A percentile compares a stretch with the other conserved stretches of the same genome.
Evolutionary conservation across 495 filamentous ascomycete species (phyloP).

Genomic region (Daldinia bambusicola): DNA sequence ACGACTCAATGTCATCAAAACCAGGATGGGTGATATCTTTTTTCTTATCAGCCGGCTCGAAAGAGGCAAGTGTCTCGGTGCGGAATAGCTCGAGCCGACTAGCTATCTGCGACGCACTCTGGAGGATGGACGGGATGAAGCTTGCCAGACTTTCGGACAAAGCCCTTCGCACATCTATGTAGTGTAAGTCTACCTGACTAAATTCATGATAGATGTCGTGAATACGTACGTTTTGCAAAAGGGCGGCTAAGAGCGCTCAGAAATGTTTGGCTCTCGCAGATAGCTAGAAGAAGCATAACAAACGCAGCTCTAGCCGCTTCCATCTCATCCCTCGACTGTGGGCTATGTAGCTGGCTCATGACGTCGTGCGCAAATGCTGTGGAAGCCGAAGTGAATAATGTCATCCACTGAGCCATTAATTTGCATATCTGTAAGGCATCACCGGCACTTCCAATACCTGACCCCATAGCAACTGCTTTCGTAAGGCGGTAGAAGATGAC

Average conservation of each 20-base stretch:
- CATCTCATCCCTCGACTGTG: slow-evolving; percentile 59
- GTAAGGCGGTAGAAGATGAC: slow-evolving; percentile 63
- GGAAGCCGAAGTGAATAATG: slow-evolving; percentile 54
- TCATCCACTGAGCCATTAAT: slow-evolving; percentile 56
- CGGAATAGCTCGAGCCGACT: slow-evolving; percentile 62
- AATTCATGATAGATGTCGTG: slow-evolving; percentile 32
- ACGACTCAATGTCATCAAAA: slow-evolving; percentile 60
- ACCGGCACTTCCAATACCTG: slow-evolving; percentile 47
- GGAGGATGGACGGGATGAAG: slow-evolving; percentile 65
- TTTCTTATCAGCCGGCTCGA: slow-evolving; percentile 59
- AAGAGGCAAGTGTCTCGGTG: slow-evolving; percentile 58
- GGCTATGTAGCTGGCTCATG: slow-evolving; percentile 53
- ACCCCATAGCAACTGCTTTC: slow-evolving; percentile 55
- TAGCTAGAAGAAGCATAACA: slow-evolving; percentile 58
- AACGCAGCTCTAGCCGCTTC: slow-evolving; percentile 65
- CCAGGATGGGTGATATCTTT: slow-evolving; percentile 56
- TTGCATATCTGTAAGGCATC: slow-evolving; percentile 53
- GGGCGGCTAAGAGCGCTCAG: slow-evolving; percentile 56
- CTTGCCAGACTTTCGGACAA: slow-evolving; percentile 60
- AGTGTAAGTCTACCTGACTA: background rate
- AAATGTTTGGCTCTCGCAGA: slow-evolving; percentile 62
- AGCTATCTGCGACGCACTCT: slow-evolving; percentile 61
- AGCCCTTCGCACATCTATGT: slow-evolving; percentile 54
- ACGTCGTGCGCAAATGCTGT: slow-evolving; percentile 55
- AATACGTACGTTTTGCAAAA: slow-evolving; percentile 55